phyloP scores from a whole-genome alignment of 257 asterid species.

The Jacaranda copaia region DNA sequence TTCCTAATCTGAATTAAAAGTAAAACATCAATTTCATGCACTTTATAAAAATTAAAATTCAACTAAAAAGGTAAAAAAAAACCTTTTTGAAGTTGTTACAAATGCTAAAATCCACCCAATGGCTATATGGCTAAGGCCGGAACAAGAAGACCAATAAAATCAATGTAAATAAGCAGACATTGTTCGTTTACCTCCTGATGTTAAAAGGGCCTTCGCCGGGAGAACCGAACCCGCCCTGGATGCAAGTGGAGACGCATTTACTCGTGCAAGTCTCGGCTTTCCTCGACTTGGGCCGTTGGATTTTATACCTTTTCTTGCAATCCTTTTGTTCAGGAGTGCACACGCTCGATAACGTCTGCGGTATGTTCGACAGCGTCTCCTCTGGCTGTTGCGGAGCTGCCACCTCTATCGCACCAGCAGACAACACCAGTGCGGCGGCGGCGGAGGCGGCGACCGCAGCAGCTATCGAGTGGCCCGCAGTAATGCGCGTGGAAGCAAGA shows the following conservation, averaged over 20 bases:
- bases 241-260: slow-evolving; percentile 80
- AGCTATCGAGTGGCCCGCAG: slow-evolving; percentile 31
- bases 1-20: too few species aligned
- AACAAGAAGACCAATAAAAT: too few species aligned
- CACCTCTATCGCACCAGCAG: slow-evolving; percentile 55
- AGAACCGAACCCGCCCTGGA: slow-evolving; percentile 82
- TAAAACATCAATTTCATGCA: too few species aligned
- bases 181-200: slow-evolving; percentile 56
- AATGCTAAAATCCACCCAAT: too few species aligned
- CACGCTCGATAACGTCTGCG: slow-evolving; percentile 73
- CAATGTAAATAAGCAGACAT: background rate
- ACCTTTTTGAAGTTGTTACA: too few species aligned
- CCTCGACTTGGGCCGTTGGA: slow-evolving; percentile 82
- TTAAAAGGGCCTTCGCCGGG: slow-evolving; percentile 97
- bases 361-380: slow-evolving; percentile 79
- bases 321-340: slow-evolving; percentile 58
- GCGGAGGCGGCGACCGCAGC: slow-evolving; percentile 42
- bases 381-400: slow-evolving; percentile 55
- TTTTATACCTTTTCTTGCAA: slow-evolving; percentile 65
- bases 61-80: too few species aligned
- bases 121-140: background rate
- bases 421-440: slow-evolving; percentile 46
- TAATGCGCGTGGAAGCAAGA: slow-evolving; percentile 26
- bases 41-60: too few species aligned
- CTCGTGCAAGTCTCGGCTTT: slow-evolving; percentile 84